A percentile compares a stretch with the other conserved stretches of the same genome.
phyloP scores from a whole-genome alignment of 345 rosid genomes.

The Mangifera indica region DNA sequence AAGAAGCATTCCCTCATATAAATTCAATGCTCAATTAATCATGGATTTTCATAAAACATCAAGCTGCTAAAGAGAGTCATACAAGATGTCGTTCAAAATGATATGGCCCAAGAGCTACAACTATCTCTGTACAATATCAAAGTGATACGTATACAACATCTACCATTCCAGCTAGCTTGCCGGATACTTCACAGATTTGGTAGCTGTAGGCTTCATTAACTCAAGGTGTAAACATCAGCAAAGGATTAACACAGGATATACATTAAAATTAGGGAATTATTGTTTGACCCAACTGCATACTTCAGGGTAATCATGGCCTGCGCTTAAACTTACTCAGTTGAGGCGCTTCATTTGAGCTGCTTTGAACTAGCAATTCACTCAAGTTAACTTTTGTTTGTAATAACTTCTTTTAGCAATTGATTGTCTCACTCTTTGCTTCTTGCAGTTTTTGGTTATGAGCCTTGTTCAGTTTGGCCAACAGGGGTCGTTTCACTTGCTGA shows the following conservation, averaged over 20 bases:
- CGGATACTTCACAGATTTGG: neutral
- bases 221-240: neutral
- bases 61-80: too few species aligned
- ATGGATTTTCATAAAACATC: too few species aligned
- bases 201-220: neutral
- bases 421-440: conserved; percentile 1
- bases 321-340: neutral
- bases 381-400: neutral
- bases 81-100: neutral
- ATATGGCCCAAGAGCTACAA: neutral
- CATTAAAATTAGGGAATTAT: neutral
- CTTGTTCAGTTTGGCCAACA: conserved; percentile 85
- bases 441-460: conserved; percentile 89
- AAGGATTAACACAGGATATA: neutral
- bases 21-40: neutral
- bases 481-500: conserved; percentile 75
- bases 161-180: too few species aligned
- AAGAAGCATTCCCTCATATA: too few species aligned
- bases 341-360: neutral
- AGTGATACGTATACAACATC: too few species aligned
- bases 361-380: neutral
- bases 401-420: neutral
- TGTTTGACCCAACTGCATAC: neutral
- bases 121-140: neutral
- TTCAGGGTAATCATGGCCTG: neutral